phyloP scores from a whole-genome alignment of 2,329 filamentous ascomycete genomes.

The Ilyonectria sp. region DNA sequence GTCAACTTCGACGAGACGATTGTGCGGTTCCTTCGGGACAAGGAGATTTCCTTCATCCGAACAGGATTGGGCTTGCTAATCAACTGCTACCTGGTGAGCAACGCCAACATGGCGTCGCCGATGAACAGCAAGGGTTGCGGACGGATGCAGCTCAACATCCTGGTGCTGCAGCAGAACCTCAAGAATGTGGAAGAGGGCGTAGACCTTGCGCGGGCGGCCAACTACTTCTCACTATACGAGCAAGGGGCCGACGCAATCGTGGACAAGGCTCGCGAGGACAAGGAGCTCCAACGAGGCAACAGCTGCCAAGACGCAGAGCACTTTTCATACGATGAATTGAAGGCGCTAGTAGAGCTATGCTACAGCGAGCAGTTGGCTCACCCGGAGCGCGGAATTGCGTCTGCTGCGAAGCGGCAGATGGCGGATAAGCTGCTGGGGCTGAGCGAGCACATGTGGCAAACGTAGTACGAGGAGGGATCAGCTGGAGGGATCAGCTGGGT shows the following conservation, averaged over 20 bases:
- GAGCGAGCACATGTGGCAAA: slow-evolving; percentile 82
- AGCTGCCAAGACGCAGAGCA: slow-evolving; percentile 55
- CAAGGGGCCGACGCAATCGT: slow-evolving; percentile 77
- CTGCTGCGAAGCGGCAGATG: slow-evolving; percentile 78
- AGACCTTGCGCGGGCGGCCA: slow-evolving; percentile 72
- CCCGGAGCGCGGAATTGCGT: slow-evolving; percentile 76
- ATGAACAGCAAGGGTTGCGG: slow-evolving; percentile 89
- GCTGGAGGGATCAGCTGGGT: slow-evolving; percentile 1
- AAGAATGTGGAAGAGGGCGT: slow-evolving; percentile 89
- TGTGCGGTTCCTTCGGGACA: slow-evolving; percentile 77
- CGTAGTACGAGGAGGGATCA: slow-evolving; percentile 28
- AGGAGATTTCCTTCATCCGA: slow-evolving; percentile 83
- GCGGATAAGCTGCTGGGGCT: slow-evolving; percentile 79
- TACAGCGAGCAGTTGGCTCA: slow-evolving; percentile 78
- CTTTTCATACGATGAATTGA: slow-evolving; percentile 78
- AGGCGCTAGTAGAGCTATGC: slow-evolving; percentile 75
- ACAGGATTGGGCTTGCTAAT: slow-evolving; percentile 83
- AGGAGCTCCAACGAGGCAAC: slow-evolving; percentile 54
- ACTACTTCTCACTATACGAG: slow-evolving; percentile 80
- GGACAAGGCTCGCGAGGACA: slow-evolving; percentile 69
- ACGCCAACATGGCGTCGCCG: slow-evolving; percentile 78
- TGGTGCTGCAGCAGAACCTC: slow-evolving; percentile 96
- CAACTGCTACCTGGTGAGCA: slow-evolving; percentile 83
- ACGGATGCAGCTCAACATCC: slow-evolving; percentile 93
- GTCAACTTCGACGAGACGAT: slow-evolving; percentile 91